Evolutionary conservation across 768 basidiomycete species (phyloP).

Genomic region (Tephrocybe sp.): DNA sequence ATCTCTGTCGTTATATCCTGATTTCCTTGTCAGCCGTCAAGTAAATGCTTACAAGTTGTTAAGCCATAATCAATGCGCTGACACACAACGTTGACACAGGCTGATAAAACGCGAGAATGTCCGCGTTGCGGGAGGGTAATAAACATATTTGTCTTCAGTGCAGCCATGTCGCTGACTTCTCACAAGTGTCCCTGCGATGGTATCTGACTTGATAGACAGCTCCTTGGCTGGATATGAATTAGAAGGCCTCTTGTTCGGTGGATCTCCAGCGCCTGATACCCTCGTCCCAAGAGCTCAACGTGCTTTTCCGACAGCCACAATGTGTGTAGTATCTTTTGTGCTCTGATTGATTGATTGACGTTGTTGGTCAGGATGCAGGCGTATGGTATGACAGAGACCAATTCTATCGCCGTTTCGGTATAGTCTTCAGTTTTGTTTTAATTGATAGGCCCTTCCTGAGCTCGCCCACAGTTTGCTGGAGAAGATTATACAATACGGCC

Average conservation of each 20-base stretch:
- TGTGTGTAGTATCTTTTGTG: slow-evolving; percentile 29
- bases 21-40: slow-evolving; percentile 24
- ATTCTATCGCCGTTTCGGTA: slow-evolving; percentile 52
- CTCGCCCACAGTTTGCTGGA: slow-evolving; percentile 38
- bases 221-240: slow-evolving; percentile 43
- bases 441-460: not conserved
- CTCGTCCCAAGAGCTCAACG: slow-evolving; percentile 42
- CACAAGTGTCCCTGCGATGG: slow-evolving; percentile 60
- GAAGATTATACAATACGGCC: slow-evolving; percentile 56
- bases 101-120: slow-evolving; percentile 54
- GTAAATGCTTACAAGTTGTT: slow-evolving; percentile 12
- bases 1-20: not conserved
- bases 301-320: slow-evolving; percentile 43
- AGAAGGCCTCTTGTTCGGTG: slow-evolving; percentile 51
- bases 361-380: slow-evolving; percentile 42
- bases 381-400: slow-evolving; percentile 62
- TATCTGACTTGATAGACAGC: slow-evolving; percentile 57
- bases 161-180: not conserved
- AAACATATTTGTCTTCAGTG: not conserved
- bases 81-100: slow-evolving; percentile 21
- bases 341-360: not conserved
- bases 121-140: slow-evolving; percentile 50
- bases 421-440: not conserved
- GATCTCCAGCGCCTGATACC: slow-evolving; percentile 47
- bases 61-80: not conserved